Conservation (phyloP, 2,329 filamentous ascomycete species). For the Ceratocystis diversiconidia region DNA sequence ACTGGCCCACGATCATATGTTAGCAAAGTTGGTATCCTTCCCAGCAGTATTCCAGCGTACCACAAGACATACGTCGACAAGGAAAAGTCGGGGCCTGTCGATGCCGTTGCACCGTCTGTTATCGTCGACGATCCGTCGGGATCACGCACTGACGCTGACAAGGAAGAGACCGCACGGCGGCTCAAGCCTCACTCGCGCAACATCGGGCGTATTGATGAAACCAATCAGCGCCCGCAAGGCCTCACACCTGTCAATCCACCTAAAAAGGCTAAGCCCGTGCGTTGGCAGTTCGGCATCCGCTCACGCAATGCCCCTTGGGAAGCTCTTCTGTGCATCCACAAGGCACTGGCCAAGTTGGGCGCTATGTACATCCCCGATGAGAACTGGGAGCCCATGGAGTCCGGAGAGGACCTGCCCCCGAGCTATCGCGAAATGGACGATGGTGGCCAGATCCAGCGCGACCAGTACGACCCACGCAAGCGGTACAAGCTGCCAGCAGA, state of each 20-base stretch:
- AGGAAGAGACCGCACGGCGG: constrained; percentile 64
- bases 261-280: constrained; percentile 66
- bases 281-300: constrained; percentile 96
- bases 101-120: constrained; percentile 29
- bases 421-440: constrained; percentile 31
- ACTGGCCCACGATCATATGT: constrained; percentile 43
- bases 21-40: constrained; percentile 82
- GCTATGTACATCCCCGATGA: constrained; percentile 71
- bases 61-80: constrained; percentile 84
- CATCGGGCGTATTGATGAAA: constrained; percentile 44
- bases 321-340: constrained; percentile 88
- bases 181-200: constrained; percentile 74
- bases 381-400: constrained; percentile 37
- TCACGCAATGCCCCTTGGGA: constrained; percentile 89
- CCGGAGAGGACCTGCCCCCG: constrained; percentile 29
- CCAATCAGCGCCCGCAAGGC: constrained; percentile 40
- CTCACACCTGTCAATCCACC: constrained; percentile 48
- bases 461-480: constrained; percentile 34
- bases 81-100: constrained; percentile 38
- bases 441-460: constrained; percentile 27
- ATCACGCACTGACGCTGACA: constrained; percentile 53
- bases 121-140: constrained; percentile 35
- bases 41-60: constrained; percentile 78
- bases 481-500: constrained; percentile 82
- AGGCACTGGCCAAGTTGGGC: constrained; percentile 73